phyloP scores from a whole-genome alignment of 768 basidiomycete genomes.

The Tricholoma hemisulphureum region DNA sequence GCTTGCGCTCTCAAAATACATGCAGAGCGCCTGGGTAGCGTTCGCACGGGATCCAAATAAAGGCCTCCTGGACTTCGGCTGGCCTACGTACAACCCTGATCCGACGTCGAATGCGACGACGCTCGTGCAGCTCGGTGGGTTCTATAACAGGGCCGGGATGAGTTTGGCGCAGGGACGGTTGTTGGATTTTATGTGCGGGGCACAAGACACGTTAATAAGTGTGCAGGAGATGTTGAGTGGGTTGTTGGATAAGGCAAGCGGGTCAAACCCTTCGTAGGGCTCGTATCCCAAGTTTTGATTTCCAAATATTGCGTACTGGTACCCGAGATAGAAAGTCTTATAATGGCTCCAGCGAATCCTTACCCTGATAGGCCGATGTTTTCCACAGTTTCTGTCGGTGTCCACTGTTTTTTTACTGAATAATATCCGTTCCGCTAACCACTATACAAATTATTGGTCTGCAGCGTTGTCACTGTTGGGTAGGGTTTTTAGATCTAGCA shows the following conservation, averaged over 20 bases:
- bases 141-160: constrained; percentile 14
- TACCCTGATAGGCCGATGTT: no score
- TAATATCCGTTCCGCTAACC: no score
- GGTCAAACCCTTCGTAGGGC: no score
- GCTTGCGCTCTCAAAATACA: constrained; percentile 27
- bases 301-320: no score
- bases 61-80: constrained; percentile 28
- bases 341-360: no score
- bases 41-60: constrained; percentile 40
- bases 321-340: no score
- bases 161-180: constrained; percentile 15
- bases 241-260: neutral
- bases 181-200: constrained; percentile 12
- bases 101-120: constrained; percentile 15
- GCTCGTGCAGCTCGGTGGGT: constrained; percentile 17
- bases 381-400: no score
- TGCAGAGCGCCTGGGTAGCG: constrained; percentile 41
- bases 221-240: neutral
- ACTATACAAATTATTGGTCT: no score
- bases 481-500: no score
- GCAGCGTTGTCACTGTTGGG: no score
- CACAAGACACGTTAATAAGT: neutral
- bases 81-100: constrained; percentile 23
- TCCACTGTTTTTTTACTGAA: no score
- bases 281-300: no score